Percentiles rank a stretch among this genome's conserved stretches.
Evolutionary conservation across 2,329 filamentous ascomycete species (phyloP).

Genomic region (Fusarium musae): DNA sequence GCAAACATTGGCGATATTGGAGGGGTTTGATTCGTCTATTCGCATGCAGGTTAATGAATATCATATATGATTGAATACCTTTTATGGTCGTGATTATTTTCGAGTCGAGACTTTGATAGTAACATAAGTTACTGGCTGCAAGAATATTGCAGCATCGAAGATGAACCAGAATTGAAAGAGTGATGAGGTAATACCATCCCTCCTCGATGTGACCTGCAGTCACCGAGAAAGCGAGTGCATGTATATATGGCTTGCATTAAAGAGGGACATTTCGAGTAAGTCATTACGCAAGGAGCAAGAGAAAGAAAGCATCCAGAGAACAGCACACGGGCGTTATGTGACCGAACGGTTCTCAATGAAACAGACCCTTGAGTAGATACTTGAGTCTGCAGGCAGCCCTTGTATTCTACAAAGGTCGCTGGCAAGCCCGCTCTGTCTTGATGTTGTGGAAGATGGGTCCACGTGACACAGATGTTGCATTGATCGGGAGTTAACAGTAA

Average conservation of each 20-base stretch:
- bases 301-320: neutral
- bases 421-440: neutral
- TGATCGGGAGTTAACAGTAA: constrained; percentile 9
- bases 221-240: neutral
- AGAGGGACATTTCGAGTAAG: neutral
- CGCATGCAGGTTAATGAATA: neutral
- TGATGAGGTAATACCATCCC: neutral
- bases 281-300: neutral
- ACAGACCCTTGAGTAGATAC: neutral
- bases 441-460: neutral
- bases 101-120: neutral
- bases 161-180: neutral
- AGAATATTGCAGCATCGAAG: neutral
- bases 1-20: neutral
- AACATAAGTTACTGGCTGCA: neutral
- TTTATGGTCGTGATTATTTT: neutral
- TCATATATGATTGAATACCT: neutral
- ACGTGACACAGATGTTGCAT: constrained; percentile 17
- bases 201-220: neutral
- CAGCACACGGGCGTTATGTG: neutral
- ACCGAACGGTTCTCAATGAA: neutral
- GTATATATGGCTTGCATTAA: neutral
- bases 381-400: neutral
- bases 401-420: neutral
- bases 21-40: neutral